Base-by-base conservation (phyloP, 306 rosid species). In the Canavalia ensiformis region DNA sequence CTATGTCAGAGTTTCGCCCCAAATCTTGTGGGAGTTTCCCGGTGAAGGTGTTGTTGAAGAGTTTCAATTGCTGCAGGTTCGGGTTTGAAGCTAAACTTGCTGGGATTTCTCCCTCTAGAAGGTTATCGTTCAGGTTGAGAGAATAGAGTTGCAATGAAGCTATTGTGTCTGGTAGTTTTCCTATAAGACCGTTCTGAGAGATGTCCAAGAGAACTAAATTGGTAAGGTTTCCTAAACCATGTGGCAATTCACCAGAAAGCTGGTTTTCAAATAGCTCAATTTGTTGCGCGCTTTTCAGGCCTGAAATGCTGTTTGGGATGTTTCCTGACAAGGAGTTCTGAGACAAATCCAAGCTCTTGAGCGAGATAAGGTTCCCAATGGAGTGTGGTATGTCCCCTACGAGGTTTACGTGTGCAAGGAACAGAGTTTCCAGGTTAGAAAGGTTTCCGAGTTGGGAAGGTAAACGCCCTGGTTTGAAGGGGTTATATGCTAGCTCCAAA, bases 21-120 rank as follows among this genome's bases (percentile, higher is more conserved):
- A 95, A 88, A 88, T 84, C 80, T 25, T 11, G 64, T 0, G 98
- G 94, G 0, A 95, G 55, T 25, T 60, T 49, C 4, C 97, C 97
- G 0, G 89, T 86, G 46, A 95, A 92, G 81, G 88, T 89, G 88
- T 95, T 95, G 74, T 95, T 93, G 78, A 91, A 95, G 84, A 93
- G 86, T 25, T 67, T 82, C 71, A 95, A 47, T 2, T 54, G 9
- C 1, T 5, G 3, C 33, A 95, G 86, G 33, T 90, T 76, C 4
- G 88, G 86, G 68, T 85, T 93, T 1, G 80, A 68, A 65, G 92
- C 90, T 59, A 95, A 60, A 78, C 57, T 84, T 12, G 12, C 80
- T 0, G 97, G 98, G 46, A 93, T 44, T 80, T 88, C 84, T 8
- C 99, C 99, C 5, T 75, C 35, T 4, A 95, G 85, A 30, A 93